phyloP scores from a whole-genome alignment of 148 eudicot genomes.

The Selenicereus undatus region DNA sequence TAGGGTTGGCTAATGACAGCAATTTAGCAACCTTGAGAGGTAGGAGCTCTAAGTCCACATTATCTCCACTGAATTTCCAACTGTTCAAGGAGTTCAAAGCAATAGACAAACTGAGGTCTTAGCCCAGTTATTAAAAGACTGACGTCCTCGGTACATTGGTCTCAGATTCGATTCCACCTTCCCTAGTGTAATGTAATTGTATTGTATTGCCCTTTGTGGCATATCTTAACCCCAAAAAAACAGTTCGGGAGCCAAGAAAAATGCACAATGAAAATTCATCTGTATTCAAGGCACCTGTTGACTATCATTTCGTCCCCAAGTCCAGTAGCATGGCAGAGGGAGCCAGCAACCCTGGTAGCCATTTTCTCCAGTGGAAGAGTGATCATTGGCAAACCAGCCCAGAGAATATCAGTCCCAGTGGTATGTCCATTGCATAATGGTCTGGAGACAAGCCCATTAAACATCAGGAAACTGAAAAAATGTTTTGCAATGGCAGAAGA shows the following conservation, averaged over 20 bases:
- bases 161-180: too few species aligned
- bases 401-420: slow-evolving; percentile 91
- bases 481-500: neutral
- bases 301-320: slow-evolving; percentile 91
- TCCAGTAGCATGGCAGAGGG: slow-evolving; percentile 89
- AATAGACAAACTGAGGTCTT: neutral
- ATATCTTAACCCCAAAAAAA: too few species aligned
- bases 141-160: too few species aligned
- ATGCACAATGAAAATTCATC: too few species aligned
- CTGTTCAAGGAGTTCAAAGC: neutral
- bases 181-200: too few species aligned
- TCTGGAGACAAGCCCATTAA: slow-evolving; percentile 31
- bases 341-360: slow-evolving; percentile 98
- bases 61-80: too few species aligned
- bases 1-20: neutral
- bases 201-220: too few species aligned
- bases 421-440: slow-evolving; percentile 96
- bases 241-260: neutral
- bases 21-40: neutral
- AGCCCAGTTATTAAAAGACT: too few species aligned
- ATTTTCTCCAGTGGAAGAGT: slow-evolving; percentile 88
- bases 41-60: neutral
- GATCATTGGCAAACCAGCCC: slow-evolving; percentile 98
- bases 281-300: slow-evolving; percentile 39
- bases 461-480: neutral